Evolutionary conservation across 176 grass and related monocot genomes (phyloP).

Genomic region (Coix lacrymajobi): DNA sequence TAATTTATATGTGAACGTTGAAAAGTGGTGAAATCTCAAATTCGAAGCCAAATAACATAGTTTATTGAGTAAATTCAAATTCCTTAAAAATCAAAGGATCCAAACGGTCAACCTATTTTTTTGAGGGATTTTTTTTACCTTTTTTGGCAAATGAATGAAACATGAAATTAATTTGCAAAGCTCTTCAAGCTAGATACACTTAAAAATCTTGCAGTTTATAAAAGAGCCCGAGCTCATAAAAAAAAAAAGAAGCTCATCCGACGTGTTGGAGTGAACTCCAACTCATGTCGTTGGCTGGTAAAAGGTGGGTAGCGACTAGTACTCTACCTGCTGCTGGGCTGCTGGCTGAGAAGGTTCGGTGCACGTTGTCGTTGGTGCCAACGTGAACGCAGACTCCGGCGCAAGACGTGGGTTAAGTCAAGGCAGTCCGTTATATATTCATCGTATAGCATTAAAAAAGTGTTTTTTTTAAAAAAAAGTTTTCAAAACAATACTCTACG

Average conservation of each 20-base stretch:
- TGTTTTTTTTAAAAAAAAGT: not conserved
- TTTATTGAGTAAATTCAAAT: no score
- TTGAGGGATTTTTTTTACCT: not conserved
- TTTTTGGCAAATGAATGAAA: not conserved
- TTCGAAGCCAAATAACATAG: no score
- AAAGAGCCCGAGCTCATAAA: not conserved
- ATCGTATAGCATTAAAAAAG: not conserved
- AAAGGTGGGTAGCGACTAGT: not conserved
- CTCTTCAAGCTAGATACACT: not conserved
- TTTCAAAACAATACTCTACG: no score
- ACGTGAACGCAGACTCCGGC: not conserved
- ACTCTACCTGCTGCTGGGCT: not conserved
- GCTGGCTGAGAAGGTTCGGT: not conserved
- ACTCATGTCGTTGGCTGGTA: not conserved
- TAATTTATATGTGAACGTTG: no score
- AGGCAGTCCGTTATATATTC: not conserved
- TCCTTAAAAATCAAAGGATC: no score
- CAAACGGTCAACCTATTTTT: not conserved
- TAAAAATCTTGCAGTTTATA: not conserved
- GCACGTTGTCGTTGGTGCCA: not conserved
- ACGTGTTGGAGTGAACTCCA: not conserved
- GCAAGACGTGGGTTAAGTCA: constrained; percentile 42
- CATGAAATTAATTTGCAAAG: not conserved
- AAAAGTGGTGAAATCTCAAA: no score
- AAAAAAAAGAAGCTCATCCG: not conserved